Evolutionary conservation across 345 rosid genomes (phyloP), one percentile per base, ranked within the genome.

Genomic region (Mangifera indica): DNA sequence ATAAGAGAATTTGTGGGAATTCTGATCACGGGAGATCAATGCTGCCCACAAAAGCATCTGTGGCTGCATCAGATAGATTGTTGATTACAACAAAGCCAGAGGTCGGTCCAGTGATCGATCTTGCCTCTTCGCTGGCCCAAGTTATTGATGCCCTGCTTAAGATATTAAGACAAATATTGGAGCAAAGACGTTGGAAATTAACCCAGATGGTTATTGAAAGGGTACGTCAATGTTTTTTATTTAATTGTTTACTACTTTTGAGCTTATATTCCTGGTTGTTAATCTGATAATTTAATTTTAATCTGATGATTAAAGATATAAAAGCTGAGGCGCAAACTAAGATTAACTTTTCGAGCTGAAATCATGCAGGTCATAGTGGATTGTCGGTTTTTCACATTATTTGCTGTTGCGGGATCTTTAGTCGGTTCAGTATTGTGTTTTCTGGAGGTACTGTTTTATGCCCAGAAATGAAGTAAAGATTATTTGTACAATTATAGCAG

Each of bases 351-450:
- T 29, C 66, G 14, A 56, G 26, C 46, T 66, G 42, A 29, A 46
- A 42, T 20, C 25, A 2, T 72, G 87, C 87, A 90, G 96, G 80
- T 61, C 53, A 80, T 92, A 56, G 20, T 88, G 4, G 81, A 92
- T 73, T 89, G 87, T 69, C 86, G 93, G 73, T 88, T 92, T 81
- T 89, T 88, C 69, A 87, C 92, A 21, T 25, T 86, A 26, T 78
- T 89, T 14, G 96, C 88, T 4, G 89, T 86, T 14, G 87, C 71
- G n/a, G 97, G 96, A 75, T 82, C 93, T 25, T 79, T 88, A 77
- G 70, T 92, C 21, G 89, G 93, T 20, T 89, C 96, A 7, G 65
- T 86, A 22, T 63, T 89, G 69, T 92, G 97, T 70, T 89, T 87
- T 78, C 42, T 80, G 26, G 97, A 91, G 97, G 97, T 88, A 81